Percentiles rank a stretch among this genome's conserved stretches.
Conservation (phyloP, 345 rosid species). For the Murraya paniculata region DNA sequence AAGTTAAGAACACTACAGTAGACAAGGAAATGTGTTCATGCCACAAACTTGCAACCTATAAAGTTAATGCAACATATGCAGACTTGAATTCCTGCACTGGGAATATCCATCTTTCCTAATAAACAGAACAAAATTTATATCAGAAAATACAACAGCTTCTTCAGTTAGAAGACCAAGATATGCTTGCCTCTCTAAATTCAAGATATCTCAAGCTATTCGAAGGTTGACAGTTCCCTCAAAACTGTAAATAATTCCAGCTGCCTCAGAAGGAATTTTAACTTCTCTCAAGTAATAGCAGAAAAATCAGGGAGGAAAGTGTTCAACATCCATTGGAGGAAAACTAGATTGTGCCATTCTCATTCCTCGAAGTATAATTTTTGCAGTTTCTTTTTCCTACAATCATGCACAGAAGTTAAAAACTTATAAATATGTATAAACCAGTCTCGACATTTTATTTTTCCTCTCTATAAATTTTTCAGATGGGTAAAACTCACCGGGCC, state of each 20-base stretch:
- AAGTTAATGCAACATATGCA: background rate
- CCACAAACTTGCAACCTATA: constrained; percentile 7
- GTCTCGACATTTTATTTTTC: constrained; percentile 2
- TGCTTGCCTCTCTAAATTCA: constrained; percentile 1
- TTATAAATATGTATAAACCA: background rate
- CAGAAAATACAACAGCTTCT: background rate
- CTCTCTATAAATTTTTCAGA: background rate
- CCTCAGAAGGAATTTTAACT: background rate
- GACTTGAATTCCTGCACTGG: background rate
- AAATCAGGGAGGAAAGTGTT: constrained; percentile 64
- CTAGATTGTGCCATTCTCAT: constrained; percentile 58
- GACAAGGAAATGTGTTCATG: background rate
- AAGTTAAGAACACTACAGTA: background rate
- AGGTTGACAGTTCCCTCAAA: constrained; percentile 5
- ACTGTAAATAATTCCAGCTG: background rate
- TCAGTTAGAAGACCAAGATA: background rate
- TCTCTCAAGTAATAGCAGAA: background rate
- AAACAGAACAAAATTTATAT: background rate
- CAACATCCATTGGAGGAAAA: constrained; percentile 69
- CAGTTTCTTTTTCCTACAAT: constrained; percentile 83
- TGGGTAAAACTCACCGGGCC: constrained; percentile 67
- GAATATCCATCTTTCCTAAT: background rate
- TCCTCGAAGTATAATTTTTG: constrained; percentile 77
- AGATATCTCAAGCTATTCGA: background rate
- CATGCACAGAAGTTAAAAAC: constrained; percentile 14